Evolutionary conservation across 306 rosid species (phyloP), one percentile per base, ranked within the genome.

Genomic region (peach (Prunus persica)): DNA sequence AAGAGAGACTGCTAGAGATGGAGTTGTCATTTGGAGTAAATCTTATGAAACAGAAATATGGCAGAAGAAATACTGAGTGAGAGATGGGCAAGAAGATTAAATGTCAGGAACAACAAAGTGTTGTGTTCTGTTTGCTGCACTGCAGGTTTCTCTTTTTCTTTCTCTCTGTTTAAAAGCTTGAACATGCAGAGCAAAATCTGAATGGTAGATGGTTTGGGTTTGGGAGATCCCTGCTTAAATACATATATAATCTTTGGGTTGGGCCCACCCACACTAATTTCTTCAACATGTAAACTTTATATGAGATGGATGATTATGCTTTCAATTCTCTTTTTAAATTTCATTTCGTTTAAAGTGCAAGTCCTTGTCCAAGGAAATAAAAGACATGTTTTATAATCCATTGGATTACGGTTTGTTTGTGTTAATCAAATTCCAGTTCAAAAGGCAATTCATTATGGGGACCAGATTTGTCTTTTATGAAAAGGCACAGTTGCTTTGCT

Each of bases 11-110:
- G 70, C 77, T 54, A 78, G 67, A 80, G 81, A 76, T 65, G 87
- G 76, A 18, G 81, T 20, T 68, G 75, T 86, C 97, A 93, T 93
- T 74, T 82, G 87, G 71, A 72, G 79, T 69, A 66, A 58, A 38
- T 54, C 32, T 1, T 57, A 22, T 61, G 41, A 73, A 75, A 64
- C 69, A 66, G 71, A 72, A 22, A 75, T 11, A 11, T 30, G 18
- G 65, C 65, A 2, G 43, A 43, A 43, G 27, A 20, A 71, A 16
- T 45, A 52, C 65, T 11, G 24, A 71, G 63, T 27, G 50, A 41
- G 15, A 56, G 32, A 71, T 67, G 20, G 60, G 65, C 69, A 45
- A 25, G 65, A 38, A 38, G 43, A 65, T 12, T 12, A 32, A 77
- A 72, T 54, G 74, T 65, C 83, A 22, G 65, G 57, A 56, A 34